Evolutionary conservation across 1,284 basidiomycete species (phyloP).

Genomic region (Anthracocystis setariae): DNA sequence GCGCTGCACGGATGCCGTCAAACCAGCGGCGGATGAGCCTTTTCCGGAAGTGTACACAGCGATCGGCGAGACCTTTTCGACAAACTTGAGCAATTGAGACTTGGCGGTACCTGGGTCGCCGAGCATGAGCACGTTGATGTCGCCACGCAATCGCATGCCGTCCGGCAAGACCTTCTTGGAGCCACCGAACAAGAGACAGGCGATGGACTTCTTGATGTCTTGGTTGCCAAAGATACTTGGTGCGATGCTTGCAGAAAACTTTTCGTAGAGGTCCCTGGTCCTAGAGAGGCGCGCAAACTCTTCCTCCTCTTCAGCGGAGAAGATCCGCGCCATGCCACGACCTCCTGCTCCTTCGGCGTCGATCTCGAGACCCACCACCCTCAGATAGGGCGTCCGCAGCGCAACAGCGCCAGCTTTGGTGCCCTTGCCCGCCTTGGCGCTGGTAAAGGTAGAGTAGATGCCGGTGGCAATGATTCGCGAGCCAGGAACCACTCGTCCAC

Average conservation of each 20-base stretch:
- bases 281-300: conserved; percentile 91
- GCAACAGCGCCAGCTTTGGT: conserved; percentile 73
- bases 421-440: conserved; percentile 75
- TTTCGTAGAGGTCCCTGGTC: conserved; percentile 89
- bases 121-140: conserved; percentile 95
- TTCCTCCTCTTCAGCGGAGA: conserved; percentile 95
- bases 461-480: conserved; percentile 94
- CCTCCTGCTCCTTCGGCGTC: conserved; percentile 75
- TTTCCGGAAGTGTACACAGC: conserved; percentile 98
- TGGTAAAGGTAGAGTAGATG: conserved; percentile 94
- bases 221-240: conserved; percentile 94
- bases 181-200: conserved; percentile 93
- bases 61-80: conserved; percentile 97
- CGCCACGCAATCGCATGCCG: conserved; percentile 94
- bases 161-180: conserved; percentile 98
- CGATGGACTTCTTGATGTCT: conserved; percentile 99
- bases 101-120: conserved; percentile 99
- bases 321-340: conserved; percentile 75
- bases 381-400: conserved; percentile 91
- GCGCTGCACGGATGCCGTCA: conserved; percentile 96
- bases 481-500: conserved; percentile 77
- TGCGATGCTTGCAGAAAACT: conserved; percentile 91
- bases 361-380: conserved; percentile 91
- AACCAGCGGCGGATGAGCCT: conserved; percentile 95
- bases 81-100: conserved; percentile 96